phyloP scores from a whole-genome alignment of 495 filamentous ascomycete genomes.

The Aspergillus cavernicola region DNA sequence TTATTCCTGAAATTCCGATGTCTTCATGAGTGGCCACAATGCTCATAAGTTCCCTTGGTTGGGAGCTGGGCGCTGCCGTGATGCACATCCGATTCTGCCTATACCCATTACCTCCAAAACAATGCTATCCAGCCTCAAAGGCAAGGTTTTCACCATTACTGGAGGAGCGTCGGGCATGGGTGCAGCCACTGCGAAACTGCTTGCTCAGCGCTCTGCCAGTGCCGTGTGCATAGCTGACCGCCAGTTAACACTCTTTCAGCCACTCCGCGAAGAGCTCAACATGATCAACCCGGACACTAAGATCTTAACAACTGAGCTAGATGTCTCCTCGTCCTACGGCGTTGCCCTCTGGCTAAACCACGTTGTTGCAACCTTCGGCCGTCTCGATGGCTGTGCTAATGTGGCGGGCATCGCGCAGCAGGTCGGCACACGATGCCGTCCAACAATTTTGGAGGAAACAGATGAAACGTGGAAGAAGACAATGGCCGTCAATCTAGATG shows the following conservation, averaged over 20 bases:
- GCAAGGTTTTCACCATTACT: constrained; percentile 7
- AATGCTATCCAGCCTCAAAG: too few species aligned
- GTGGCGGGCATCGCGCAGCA: constrained; percentile 9
- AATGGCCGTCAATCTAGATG: constrained; percentile 9
- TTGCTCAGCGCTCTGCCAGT: background rate
- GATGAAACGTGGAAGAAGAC: constrained; percentile 4
- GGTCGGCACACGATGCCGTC: background rate
- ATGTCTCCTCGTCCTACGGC: background rate
- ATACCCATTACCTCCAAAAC: too few species aligned
- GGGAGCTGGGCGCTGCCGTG: too few species aligned
- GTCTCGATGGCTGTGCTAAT: constrained; percentile 10
- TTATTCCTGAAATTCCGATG: too few species aligned
- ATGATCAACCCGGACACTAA: constrained; percentile 7
- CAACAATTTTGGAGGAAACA: constrained; percentile 3
- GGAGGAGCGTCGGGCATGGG: constrained; percentile 14
- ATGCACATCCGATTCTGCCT: too few species aligned
- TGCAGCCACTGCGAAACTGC: constrained; percentile 2
- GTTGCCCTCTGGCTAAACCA: constrained; percentile 1
- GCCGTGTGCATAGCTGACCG: constrained; percentile 1
- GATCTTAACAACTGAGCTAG: background rate
- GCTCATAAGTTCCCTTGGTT: too few species aligned
- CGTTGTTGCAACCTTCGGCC: background rate
- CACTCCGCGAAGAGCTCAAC: background rate
- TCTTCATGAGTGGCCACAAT: too few species aligned
- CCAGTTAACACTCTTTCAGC: background rate